Percentiles rank a stretch among this genome's conserved stretches.
Conservation (phyloP, 1,284 basidiomycete species). For the Retiboletus flavoniger region DNA sequence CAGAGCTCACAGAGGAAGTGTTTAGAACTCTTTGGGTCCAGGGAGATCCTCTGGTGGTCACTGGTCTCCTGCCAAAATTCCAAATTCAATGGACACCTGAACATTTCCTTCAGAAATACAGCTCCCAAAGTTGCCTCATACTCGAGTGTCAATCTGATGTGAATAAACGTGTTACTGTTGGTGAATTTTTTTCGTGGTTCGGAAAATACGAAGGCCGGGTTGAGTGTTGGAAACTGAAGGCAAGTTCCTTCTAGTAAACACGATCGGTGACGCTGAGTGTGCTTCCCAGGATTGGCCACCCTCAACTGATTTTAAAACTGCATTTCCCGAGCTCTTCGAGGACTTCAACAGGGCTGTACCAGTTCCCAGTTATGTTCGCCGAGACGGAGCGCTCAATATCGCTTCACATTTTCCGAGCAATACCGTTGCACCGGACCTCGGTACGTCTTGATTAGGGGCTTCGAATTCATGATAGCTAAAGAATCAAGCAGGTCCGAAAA, state of each 20-base stretch:
- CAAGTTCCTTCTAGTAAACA: conserved; percentile 28
- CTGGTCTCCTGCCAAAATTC: conserved; percentile 60
- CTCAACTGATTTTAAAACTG: conserved; percentile 77
- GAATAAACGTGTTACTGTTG: conserved; percentile 63
- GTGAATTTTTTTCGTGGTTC: conserved; percentile 80
- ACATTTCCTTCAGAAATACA: conserved; percentile 74
- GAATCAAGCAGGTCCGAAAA: conserved; percentile 62
- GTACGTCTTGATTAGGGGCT: conserved; percentile 35
- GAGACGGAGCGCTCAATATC: conserved; percentile 86
- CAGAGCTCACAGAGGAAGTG: conserved; percentile 54
- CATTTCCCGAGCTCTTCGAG: conserved; percentile 84
- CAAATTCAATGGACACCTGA: conserved; percentile 77
- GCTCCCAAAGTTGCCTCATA: conserved; percentile 66
- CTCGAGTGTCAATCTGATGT: conserved; percentile 77
- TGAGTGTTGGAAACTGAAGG: conserved; percentile 83
- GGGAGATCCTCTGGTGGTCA: conserved; percentile 78
- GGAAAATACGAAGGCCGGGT: conserved; percentile 59
- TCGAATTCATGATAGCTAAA: conserved; percentile 27
- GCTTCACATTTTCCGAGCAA: conserved; percentile 86
- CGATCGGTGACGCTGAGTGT: conserved; percentile 4
- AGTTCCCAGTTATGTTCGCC: conserved; percentile 82
- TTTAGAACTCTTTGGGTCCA: conserved; percentile 72
- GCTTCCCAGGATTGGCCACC: conserved; percentile 83
- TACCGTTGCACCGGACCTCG: conserved; percentile 84
- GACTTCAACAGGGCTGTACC: conserved; percentile 86